Evolutionary conservation across 2,329 filamentous ascomycete genomes (phyloP).

Genomic region (Trichoderma pleuroti): DNA sequence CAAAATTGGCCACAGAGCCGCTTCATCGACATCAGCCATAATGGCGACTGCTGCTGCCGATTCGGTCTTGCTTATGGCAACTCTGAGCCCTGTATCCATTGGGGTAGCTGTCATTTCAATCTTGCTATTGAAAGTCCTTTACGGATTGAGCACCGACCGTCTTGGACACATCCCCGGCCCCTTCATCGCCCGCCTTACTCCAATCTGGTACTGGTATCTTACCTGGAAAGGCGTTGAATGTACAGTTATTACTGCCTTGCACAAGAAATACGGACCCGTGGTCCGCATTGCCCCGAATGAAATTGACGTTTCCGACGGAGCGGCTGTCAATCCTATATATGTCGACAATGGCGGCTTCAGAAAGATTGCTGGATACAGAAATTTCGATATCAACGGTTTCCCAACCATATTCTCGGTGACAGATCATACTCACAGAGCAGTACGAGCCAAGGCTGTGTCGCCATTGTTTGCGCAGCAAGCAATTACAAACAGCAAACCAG

Average conservation of each 20-base stretch:
- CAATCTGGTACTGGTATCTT: neutral
- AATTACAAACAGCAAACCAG: neutral
- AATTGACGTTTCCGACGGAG: neutral
- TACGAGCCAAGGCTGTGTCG: neutral
- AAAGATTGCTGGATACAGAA: neutral
- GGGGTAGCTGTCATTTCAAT: neutral
- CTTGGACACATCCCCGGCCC: neutral
- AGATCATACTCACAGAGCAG: neutral
- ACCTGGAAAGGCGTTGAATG: neutral
- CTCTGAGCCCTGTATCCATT: neutral
- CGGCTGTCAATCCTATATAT: neutral
- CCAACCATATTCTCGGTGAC: neutral
- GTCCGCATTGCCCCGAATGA: neutral
- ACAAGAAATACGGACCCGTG: neutral
- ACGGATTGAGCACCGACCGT: neutral
- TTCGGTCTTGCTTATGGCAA: neutral
- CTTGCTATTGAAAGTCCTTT: neutral
- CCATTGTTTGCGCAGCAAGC: neutral
- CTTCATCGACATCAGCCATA: neutral
- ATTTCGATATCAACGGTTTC: neutral
- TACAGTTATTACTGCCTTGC: neutral
- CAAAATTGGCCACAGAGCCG: neutral
- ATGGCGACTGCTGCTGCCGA: neutral
- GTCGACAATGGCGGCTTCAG: neutral
- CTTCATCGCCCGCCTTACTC: neutral